Percentiles rank a stretch among this genome's conserved stretches.
phyloP scores from a whole-genome alignment of 1,284 basidiomycete genomes.

The Puccinia polysora region DNA sequence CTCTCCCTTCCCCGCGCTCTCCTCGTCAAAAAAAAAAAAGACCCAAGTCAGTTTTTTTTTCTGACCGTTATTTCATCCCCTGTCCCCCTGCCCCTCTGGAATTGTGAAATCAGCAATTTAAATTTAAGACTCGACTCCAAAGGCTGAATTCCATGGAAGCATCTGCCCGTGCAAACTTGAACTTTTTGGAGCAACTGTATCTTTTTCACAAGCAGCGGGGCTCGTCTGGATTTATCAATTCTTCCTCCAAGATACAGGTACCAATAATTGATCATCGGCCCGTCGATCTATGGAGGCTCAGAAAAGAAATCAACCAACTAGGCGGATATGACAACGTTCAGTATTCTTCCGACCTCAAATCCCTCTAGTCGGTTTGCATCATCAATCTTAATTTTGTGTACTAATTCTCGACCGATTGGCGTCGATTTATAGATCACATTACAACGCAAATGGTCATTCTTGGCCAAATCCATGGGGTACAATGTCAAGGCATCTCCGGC shows the following conservation, averaged over 20 bases:
- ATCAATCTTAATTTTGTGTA: too few relatives aligned
- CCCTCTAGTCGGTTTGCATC: too few relatives aligned
- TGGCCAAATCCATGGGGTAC: slow-evolving; percentile 76
- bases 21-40: too few relatives aligned
- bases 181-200: slow-evolving; percentile 94
- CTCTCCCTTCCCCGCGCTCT: background rate
- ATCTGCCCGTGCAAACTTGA: slow-evolving; percentile 88
- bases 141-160: slow-evolving; percentile 95
- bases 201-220: slow-evolving; percentile 56
- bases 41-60: background rate
- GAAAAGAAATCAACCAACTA: slow-evolving; percentile 80
- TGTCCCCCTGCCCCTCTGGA: background rate
- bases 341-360: background rate
- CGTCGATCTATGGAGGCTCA: slow-evolving; percentile 84
- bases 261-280: slow-evolving; percentile 88
- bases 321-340: slow-evolving; percentile 69
- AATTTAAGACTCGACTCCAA: slow-evolving; percentile 92
- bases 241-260: slow-evolving; percentile 57
- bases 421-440: slow-evolving; percentile 62
- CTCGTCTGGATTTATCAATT: slow-evolving; percentile 23
- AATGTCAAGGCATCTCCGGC: slow-evolving; percentile 64
- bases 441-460: slow-evolving; percentile 76
- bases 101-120: slow-evolving; percentile 63
- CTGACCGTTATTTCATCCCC: slow-evolving; percentile 8
- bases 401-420: too few relatives aligned